Percentiles rank a stretch among this genome's conserved stretches.
Conservation (phyloP, 306 rosid genomes). For the Gillenia trifoliata region DNA sequence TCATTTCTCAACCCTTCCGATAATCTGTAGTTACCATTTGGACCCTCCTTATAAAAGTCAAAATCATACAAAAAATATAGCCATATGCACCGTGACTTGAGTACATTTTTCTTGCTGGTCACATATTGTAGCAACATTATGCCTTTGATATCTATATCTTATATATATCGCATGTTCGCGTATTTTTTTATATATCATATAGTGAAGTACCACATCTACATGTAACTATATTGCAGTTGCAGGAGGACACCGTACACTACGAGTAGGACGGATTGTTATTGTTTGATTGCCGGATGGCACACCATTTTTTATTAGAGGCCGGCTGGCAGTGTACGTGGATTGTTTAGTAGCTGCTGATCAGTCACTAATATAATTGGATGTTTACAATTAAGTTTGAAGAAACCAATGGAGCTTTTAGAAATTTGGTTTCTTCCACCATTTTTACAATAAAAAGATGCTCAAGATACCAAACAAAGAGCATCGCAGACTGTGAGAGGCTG, state of each 20-base stretch:
- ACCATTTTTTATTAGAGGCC: background rate
- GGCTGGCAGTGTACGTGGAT: background rate
- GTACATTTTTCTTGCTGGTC: background rate
- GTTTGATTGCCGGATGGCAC: background rate
- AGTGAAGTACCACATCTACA: too few relatives aligned
- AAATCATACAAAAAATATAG: background rate
- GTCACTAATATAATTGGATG: background rate
- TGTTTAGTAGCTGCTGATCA: background rate
- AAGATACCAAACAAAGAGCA: background rate
- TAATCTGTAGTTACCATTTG: background rate
- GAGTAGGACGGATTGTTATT: background rate
- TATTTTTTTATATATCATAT: too few relatives aligned
- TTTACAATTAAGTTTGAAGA: constrained; percentile 9
- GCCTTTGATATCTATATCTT: too few relatives aligned
- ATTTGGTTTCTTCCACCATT: constrained; percentile 12
- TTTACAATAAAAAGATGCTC: constrained; percentile 7
- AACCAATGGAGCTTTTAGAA: constrained; percentile 25
- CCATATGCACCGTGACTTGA: background rate
- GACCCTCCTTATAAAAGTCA: background rate
- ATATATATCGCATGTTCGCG: too few relatives aligned
- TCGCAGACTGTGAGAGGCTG: constrained; percentile 1
- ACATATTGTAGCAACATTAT: too few relatives aligned
- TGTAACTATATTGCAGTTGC: background rate
- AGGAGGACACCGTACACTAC: background rate
- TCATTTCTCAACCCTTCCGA: background rate